Base-by-base conservation (phyloP, 2,329 filamentous ascomycete genomes). In the Neoscytalidium dimidiatum region DNA sequence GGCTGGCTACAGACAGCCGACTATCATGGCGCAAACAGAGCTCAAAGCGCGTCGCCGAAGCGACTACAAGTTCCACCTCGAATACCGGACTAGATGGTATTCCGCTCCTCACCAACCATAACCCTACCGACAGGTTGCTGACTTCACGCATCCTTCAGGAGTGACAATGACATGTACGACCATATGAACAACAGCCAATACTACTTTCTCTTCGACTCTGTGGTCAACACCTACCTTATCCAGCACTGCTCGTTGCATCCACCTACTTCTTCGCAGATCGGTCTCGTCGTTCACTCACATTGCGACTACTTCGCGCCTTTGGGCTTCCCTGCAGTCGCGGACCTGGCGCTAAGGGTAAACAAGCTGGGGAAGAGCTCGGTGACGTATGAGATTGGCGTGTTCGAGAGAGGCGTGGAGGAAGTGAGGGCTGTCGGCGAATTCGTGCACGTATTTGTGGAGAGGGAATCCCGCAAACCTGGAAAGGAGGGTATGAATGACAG, bases 171-270 rank as follows among this genome's bases (percentile, higher is more conserved):
- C 80, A 95, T 96, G 91, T 97, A 95, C 78, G 85, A 92, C 67
- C 94, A 98, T 75, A 88, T 96, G 83, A 97, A 97, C 80, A 97
- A 96, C 75, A 91, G 89, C 44, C 85, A 95, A 62, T 97, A 97
- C 78, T 91, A 91, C 71, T 90, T 91, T 67, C 84, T 96, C 64
- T 95, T 96, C 77, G 94, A 98, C 80, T 94, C 92, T 1, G 87
- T 96, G 66, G 88, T 96, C 75, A 98, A 97, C 78, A 85, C 90
- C 56, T 98, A 95, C 77, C 86, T 98, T 19, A 92, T 96, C 67
- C 83, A 89, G 60, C 83, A 91, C 72, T 96, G 92, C 77, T 85
- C 85, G 13, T 86, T 96, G 61, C 80, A 90, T 68, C 94, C 92
- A 4, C 85, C 86, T 8, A 85, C 84, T 4, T 90, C 90, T 2